These are phyloP conservation scores for Colletotrichum eleusines DNA, from an alignment of 2,329 filamentous ascomycete species.

Conservation along the genomic window DNA sequence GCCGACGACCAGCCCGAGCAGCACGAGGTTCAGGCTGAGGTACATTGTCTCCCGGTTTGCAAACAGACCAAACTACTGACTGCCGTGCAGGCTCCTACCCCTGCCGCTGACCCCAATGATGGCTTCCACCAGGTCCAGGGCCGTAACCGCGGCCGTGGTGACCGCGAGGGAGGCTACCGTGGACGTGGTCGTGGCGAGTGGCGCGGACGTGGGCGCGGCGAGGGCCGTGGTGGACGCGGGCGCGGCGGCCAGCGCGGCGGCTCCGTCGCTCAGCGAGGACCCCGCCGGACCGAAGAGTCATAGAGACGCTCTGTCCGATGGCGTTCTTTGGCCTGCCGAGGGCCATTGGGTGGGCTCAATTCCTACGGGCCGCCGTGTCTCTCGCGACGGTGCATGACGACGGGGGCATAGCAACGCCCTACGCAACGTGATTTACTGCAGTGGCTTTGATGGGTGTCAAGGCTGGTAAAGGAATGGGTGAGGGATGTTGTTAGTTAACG, in stretches of 20 bases:
- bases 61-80: slow-evolving; percentile 13
- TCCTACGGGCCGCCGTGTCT: slow-evolving; percentile 49
- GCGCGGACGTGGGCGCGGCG: slow-evolving; percentile 64
- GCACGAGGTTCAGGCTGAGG: slow-evolving; percentile 64
- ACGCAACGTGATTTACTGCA: slow-evolving; percentile 36
- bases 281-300: slow-evolving; percentile 56
- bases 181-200: slow-evolving; percentile 61
- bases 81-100: slow-evolving; percentile 42
- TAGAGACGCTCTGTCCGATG: slow-evolving; percentile 46
- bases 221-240: slow-evolving; percentile 59
- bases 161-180: slow-evolving; percentile 60
- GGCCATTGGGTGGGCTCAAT: slow-evolving; percentile 46
- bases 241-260: slow-evolving; percentile 53
- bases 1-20: slow-evolving; percentile 84
- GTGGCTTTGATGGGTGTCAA: slow-evolving; percentile 39
- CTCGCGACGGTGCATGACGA: slow-evolving; percentile 53
- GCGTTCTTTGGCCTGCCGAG: slow-evolving; percentile 40
- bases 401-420: slow-evolving; percentile 54
- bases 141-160: slow-evolving; percentile 68
- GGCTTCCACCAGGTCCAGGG: slow-evolving; percentile 79
- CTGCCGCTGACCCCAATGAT: slow-evolving; percentile 65
- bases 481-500: slow-evolving; percentile 35
- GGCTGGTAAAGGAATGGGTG: slow-evolving; percentile 30
- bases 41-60: slow-evolving; percentile 47
- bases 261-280: slow-evolving; percentile 51